Percentiles rank a stretch among this genome's conserved stretches.
Evolutionary conservation across 2,329 filamentous ascomycete species (phyloP).

Genomic region (Microsporum ferrugineum): DNA sequence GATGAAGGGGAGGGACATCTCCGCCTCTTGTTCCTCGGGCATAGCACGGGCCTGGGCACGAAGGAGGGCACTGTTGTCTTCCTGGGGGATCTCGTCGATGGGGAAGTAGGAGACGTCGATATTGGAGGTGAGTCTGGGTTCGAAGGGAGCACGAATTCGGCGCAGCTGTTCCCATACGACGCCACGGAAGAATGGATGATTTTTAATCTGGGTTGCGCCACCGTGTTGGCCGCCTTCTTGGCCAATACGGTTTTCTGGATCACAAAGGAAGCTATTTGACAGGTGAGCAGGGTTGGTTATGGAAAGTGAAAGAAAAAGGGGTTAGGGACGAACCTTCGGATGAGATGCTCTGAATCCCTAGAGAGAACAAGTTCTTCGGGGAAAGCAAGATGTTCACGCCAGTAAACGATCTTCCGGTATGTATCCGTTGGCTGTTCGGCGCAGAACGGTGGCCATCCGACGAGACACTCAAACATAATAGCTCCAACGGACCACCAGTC

Average conservation of each 20-base stretch:
- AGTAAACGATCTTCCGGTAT: constrained; percentile 98
- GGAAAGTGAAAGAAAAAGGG: neutral
- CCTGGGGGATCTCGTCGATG: constrained; percentile 95
- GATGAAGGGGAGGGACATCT: constrained; percentile 93
- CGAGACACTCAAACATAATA: constrained; percentile 98
- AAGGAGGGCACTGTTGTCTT: constrained; percentile 77
- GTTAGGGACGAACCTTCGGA: constrained; percentile 58
- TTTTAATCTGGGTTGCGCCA: constrained; percentile 85
- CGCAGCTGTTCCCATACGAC: constrained; percentile 91
- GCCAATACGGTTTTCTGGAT: constrained; percentile 83
- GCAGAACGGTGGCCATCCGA: constrained; percentile 98
- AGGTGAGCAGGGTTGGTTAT: neutral
- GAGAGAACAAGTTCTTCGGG: constrained; percentile 87
- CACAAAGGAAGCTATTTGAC: constrained; percentile 67
- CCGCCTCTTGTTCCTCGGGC: constrained; percentile 67
- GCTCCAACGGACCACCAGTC: constrained; percentile 99
- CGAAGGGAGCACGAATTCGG: constrained; percentile 87
- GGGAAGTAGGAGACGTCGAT: constrained; percentile 98
- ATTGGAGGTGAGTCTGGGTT: constrained; percentile 83
- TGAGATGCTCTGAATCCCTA: constrained; percentile 79
- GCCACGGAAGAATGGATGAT: constrained; percentile 89
- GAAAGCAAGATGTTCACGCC: constrained; percentile 91
- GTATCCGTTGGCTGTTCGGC: constrained; percentile 96
- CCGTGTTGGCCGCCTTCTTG: constrained; percentile 47
- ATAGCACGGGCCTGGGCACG: constrained; percentile 69